Conservation (phyloP, 1,284 basidiomycete genomes). For the Malassezia nana region DNA sequence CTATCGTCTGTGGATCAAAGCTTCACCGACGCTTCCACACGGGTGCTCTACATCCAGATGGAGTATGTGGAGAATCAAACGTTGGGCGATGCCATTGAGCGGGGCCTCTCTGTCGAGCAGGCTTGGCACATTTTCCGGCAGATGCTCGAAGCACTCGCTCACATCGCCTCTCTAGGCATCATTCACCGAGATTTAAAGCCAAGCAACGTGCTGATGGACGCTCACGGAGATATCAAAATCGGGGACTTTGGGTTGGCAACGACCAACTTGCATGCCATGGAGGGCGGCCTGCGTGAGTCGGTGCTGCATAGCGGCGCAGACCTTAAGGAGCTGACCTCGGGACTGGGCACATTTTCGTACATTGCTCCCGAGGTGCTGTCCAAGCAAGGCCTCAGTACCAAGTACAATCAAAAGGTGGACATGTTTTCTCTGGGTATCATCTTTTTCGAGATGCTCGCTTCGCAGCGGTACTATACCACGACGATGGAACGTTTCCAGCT, state of each 20-base stretch:
- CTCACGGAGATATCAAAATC: slow-evolving; percentile 75
- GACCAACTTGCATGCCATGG: slow-evolving; percentile 37
- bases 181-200: slow-evolving; percentile 66
- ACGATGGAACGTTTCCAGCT: slow-evolving; percentile 75
- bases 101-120: slow-evolving; percentile 53
- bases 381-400: slow-evolving; percentile 53
- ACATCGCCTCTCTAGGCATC: slow-evolving; percentile 76
- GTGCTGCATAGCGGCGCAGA: slow-evolving; percentile 58
- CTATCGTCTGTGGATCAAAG: not conserved
- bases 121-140: slow-evolving; percentile 82
- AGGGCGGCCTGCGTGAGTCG: slow-evolving; percentile 51
- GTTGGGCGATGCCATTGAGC: slow-evolving; percentile 42
- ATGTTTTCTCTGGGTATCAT: slow-evolving; percentile 89
- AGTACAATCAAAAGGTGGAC: slow-evolving; percentile 71
- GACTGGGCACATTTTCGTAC: slow-evolving; percentile 84
- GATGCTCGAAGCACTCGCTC: slow-evolving; percentile 73
- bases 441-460: slow-evolving; percentile 93
- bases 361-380: slow-evolving; percentile 63
- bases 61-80: slow-evolving; percentile 50
- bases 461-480: slow-evolving; percentile 60
- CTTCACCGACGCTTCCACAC: slow-evolving; percentile 18
- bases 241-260: slow-evolving; percentile 79
- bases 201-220: slow-evolving; percentile 42
- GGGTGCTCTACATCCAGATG: slow-evolving; percentile 82
- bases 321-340: slow-evolving; percentile 52